A percentile compares a stretch with the other conserved stretches of the same genome.
Evolutionary conservation across 805 yeast genomes (phyloP).

Genomic region (Sugiyamaella floridensis): DNA sequence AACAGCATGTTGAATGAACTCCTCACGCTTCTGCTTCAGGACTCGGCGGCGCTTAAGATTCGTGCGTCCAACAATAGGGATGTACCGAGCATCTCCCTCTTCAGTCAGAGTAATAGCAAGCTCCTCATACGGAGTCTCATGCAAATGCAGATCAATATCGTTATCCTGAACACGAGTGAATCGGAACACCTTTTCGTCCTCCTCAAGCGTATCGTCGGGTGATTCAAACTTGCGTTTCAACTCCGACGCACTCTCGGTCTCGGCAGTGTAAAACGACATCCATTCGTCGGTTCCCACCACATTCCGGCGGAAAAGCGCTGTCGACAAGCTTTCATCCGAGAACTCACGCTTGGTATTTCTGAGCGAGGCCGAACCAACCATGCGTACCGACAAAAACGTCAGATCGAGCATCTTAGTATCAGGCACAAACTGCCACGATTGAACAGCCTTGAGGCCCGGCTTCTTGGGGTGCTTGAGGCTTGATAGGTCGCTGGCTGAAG

Average conservation of each 20-base stretch:
- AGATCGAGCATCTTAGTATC: conserved; percentile 89
- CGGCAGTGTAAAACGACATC: conserved; percentile 60
- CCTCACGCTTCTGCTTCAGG: conserved; percentile 43
- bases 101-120: conserved; percentile 55
- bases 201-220: conserved; percentile 32
- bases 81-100: conserved; percentile 57
- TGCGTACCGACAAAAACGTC: conserved; percentile 36
- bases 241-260: conserved; percentile 34
- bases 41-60: conserved; percentile 83
- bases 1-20: conserved; percentile 48
- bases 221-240: conserved; percentile 42
- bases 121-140: conserved; percentile 49
- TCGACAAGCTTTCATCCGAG: conserved; percentile 24
- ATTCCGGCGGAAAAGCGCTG: conserved; percentile 63
- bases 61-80: conserved; percentile 69
- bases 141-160: conserved; percentile 55
- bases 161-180: conserved; percentile 70
- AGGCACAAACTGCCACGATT: conserved; percentile 76
- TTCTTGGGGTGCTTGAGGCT: conserved; percentile 71
- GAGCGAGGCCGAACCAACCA: conserved; percentile 43
- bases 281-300: conserved; percentile 67
- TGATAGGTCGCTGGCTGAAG: conserved; percentile 40
- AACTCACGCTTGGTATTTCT: conserved; percentile 19
- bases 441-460: conserved; percentile 63
- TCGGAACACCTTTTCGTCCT: conserved; percentile 39